These are phyloP conservation scores for Podila epicladia DNA, from an alignment of 192 early-diverging fungal species.

Conservation along the genomic window DNA sequence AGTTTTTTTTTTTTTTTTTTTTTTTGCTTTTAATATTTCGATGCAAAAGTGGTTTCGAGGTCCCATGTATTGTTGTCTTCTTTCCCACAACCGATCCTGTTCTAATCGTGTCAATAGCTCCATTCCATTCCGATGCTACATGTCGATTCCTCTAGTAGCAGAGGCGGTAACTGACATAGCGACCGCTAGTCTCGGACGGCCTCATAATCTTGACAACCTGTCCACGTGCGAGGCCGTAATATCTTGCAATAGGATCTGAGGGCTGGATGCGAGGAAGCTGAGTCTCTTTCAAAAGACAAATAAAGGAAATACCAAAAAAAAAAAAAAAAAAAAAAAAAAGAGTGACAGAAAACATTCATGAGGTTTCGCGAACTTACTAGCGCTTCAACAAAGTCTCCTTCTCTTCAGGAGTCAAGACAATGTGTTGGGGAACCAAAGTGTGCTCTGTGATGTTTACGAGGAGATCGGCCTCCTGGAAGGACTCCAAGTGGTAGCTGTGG, in stretches of 20 bases:
- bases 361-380: slow-evolving; percentile 76
- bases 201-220: slow-evolving; percentile 96
- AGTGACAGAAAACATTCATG: background rate
- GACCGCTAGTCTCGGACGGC: slow-evolving; percentile 95
- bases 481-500: slow-evolving; percentile 70
- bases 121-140: background rate
- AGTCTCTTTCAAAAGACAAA: slow-evolving; percentile 90
- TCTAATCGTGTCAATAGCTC: background rate
- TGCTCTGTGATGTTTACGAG: slow-evolving; percentile 98
- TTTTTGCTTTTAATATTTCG: too few species aligned
- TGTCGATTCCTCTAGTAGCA: slow-evolving; percentile 73
- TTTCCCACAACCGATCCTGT: background rate
- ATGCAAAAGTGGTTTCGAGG: too few species aligned
- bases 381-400: slow-evolving; percentile 89
- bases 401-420: slow-evolving; percentile 85
- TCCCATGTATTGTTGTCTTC: slow-evolving; percentile 16
- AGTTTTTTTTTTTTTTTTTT: too few species aligned
- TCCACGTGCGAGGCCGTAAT: slow-evolving; percentile 91
- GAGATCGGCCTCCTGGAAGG: slow-evolving; percentile 92
- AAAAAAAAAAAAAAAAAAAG: background rate
- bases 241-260: slow-evolving; percentile 93
- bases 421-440: slow-evolving; percentile 94
- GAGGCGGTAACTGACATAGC: slow-evolving; percentile 96
- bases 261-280: slow-evolving; percentile 92
- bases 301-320: slow-evolving; percentile 1